These are phyloP conservation scores for Nyssa sinensis DNA, from an alignment of 148 eudicot species.

Conservation along the genomic window DNA sequence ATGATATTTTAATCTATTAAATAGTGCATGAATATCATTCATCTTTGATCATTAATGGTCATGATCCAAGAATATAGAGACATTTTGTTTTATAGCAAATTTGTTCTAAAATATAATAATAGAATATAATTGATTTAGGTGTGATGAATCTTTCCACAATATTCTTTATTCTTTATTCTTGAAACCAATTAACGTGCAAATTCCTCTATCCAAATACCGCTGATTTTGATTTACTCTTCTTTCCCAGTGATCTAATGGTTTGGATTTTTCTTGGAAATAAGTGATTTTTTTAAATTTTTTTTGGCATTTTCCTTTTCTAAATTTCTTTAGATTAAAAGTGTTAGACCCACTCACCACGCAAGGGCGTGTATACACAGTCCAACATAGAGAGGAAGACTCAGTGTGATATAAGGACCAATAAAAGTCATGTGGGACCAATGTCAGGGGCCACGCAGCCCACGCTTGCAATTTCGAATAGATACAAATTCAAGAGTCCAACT, in stretches of 20 bases:
- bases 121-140: neutral
- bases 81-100: too few relatives aligned
- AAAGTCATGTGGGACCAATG: too few relatives aligned
- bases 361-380: constrained; percentile 1
- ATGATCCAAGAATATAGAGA: too few relatives aligned
- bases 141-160: constrained; percentile 9
- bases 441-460: too few relatives aligned
- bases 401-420: too few relatives aligned
- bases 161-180: neutral
- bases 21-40: too few relatives aligned
- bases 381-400: neutral
- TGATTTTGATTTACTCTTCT: neutral
- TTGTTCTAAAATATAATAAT: too few relatives aligned
- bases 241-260: too few relatives aligned
- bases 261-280: neutral
- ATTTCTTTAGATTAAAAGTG: neutral
- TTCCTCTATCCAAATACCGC: constrained; percentile 4
- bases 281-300: constrained; percentile 8
- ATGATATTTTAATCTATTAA: too few relatives aligned
- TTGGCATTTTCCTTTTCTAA: neutral
- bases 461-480: too few relatives aligned
- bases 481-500: too few relatives aligned
- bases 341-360: neutral
- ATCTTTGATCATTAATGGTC: too few relatives aligned
- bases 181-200: neutral